Base-by-base conservation (phyloP, 2,329 filamentous ascomycete species). In the Cadophora gregata region DNA sequence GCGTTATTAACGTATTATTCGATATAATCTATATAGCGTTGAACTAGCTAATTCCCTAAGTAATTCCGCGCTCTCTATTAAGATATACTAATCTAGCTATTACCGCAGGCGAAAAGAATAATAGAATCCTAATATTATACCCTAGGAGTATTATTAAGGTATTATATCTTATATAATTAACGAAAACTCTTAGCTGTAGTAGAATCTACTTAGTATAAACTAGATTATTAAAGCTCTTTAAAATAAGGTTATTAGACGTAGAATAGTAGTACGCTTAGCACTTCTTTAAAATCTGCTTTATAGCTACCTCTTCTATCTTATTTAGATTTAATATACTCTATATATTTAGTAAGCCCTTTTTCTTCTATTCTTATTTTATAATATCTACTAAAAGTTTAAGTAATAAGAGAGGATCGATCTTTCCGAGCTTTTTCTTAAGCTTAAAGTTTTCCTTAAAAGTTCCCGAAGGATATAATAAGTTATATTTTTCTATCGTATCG, bases 241-340 rank as follows among this genome's bases (percentile, higher is more conserved):
- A 92, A 72, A 87, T 79, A 31, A 93, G 83, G 79, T 98, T 94
- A 78, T 98, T 95, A 67, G 86, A 84, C 10, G 93, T 93, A 0
- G 93, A 97, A 81, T 88, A 97, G 83, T 98, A 98, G 82, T 98
- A 98, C 56, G 93, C 92, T 93, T 93, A 97, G 50, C 91, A 93
- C 81, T 95, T 97, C 72, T 87, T 86, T 71, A 88, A 90, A 66
- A 98, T 89, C 72, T 90, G 88, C 77, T 90, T 90, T 31, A 90
- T 92, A 19, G 94, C 95, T 47, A 90, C 87, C 62, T 86, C 85
- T 79, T 97, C 93, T 72, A 98, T 91, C 78, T 98, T 95, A 76
- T 97, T 89, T 61, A 98, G 83, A 77, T 97, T 98, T 67, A 98
- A 84, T 68, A 93, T 88, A 62, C 86, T 88, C 75, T 88, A 88